Percentiles rank a stretch among this genome's conserved stretches.
Evolutionary conservation across 129 eudicot genomes (phyloP).

Genomic region (Mikania micrantha): DNA sequence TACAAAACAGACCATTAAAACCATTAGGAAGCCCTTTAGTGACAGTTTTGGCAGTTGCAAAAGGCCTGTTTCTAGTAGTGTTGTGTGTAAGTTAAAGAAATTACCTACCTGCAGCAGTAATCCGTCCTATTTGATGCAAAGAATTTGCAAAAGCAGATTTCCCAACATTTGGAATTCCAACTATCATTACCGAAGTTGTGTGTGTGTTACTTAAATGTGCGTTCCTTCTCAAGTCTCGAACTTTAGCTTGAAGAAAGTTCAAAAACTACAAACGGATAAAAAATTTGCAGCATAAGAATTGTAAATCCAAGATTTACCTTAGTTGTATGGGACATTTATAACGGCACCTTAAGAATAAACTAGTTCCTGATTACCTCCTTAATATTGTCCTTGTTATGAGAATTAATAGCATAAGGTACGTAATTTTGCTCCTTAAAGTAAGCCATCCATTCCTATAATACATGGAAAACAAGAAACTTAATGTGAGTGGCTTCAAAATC

Average conservation of each 20-base stretch:
- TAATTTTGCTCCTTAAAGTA: conserved; percentile 42
- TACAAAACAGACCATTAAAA: neutral
- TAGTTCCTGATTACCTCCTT: conserved; percentile 46
- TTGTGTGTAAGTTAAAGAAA: neutral
- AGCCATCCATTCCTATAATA: conserved; percentile 58
- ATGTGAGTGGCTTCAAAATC: neutral
- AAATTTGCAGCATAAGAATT: neutral
- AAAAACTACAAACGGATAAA: conserved; percentile 44
- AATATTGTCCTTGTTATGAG: conserved; percentile 69
- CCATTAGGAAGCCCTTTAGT: neutral
- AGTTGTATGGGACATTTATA: neutral
- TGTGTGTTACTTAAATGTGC: conserved; percentile 29
- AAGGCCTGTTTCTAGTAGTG: neutral
- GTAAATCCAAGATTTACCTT: neutral
- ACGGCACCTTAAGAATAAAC: neutral
- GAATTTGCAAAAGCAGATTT: conserved; percentile 86
- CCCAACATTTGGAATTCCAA: conserved; percentile 88
- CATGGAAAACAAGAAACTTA: neutral
- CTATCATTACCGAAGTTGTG: conserved; percentile 61
- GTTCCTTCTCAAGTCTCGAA: conserved; percentile 48
- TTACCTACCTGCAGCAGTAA: conserved; percentile 63
- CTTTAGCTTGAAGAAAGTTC: conserved; percentile 64
- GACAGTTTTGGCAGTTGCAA: neutral
- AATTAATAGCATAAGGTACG: conserved; percentile 48
- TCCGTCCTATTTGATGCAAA: conserved; percentile 80